phyloP scores from a whole-genome alignment of 2,329 filamentous ascomycete species.

The Trichoderma sp. region DNA sequence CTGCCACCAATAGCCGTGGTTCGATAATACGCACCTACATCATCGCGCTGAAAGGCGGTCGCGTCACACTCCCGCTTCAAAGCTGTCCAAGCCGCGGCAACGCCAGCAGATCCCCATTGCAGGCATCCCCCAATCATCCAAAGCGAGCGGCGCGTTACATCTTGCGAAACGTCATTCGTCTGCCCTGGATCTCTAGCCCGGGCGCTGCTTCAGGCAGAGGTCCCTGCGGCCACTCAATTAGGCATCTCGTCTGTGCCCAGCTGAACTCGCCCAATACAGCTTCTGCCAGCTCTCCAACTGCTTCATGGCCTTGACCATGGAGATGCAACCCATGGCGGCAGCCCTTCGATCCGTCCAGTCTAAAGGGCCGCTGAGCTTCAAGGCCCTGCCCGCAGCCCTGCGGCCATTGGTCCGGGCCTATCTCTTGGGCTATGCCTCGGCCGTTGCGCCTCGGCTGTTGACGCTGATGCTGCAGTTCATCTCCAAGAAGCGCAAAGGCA shows the following conservation, averaged over 20 bases:
- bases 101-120: background rate
- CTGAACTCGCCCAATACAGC: background rate
- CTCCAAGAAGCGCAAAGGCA: conserved; percentile 35
- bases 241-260: background rate
- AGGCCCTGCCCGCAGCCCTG: conserved; percentile 46
- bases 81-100: background rate
- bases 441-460: conserved; percentile 54
- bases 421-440: conserved; percentile 57
- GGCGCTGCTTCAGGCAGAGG: background rate
- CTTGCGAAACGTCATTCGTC: background rate
- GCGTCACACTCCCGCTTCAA: background rate
- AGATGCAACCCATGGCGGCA: conserved; percentile 13
- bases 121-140: background rate
- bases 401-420: conserved; percentile 59
- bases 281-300: background rate
- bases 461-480: conserved; percentile 52
- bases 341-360: conserved; percentile 10
- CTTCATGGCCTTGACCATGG: background rate
- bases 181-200: background rate
- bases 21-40: background rate
- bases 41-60: conserved; percentile 7
- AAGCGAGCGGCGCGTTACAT: conserved; percentile 17
- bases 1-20: background rate
- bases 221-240: background rate
- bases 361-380: conserved; percentile 23